Base-by-base conservation (phyloP, 805 yeast genomes). In the Zygoascus bituminiphila region DNA sequence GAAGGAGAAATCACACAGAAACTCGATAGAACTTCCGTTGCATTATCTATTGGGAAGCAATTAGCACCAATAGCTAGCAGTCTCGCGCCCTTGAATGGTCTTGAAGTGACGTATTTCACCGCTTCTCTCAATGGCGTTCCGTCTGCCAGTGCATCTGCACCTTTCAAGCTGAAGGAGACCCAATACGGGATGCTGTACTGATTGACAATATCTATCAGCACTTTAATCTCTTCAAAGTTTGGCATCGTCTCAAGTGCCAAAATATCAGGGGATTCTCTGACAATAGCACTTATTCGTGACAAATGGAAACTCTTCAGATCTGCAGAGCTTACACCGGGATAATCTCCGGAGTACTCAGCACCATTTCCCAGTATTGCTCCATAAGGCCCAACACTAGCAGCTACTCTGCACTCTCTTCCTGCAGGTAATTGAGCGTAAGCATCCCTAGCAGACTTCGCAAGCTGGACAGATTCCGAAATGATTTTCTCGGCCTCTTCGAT, bases 221-320 rank as follows among this genome's bases (percentile, higher is more conserved):
- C 78, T 55, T 72, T 66, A 35, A 82, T 57, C 63, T 86, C 95
- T 36, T 58, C 58, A 17, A 75, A 60, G 44, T 72, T 76, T 1
- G 95, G 93, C 14, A 85, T 72, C 0, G 95, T 86, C 61, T 86
- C 95, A 49, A 84, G 69, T 0, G 78, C 82, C 20, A 85, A 65
- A 5, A 78, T 48, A 53, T 82, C 88, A 0, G 69, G 65, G 23
- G 70, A 61, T 14, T 54, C 62, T 2, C 62, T 55, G 6, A 67
- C 51, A 31, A 76, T 64, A 31, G 65, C 71, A 6, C 64, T 54
- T 8, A 77, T 62, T 50, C 79, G 63, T 7, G 73, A 74, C 4
- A 54, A 44, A 60, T 84, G 87, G 65, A 81, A 83, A 17, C 65
- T 63, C 6, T 57, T 60, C 47, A 84, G 57, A 41, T 68, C 68